Conservation (phyloP, 148 eudicot species). For the Rhododendron griersonianum region DNA sequence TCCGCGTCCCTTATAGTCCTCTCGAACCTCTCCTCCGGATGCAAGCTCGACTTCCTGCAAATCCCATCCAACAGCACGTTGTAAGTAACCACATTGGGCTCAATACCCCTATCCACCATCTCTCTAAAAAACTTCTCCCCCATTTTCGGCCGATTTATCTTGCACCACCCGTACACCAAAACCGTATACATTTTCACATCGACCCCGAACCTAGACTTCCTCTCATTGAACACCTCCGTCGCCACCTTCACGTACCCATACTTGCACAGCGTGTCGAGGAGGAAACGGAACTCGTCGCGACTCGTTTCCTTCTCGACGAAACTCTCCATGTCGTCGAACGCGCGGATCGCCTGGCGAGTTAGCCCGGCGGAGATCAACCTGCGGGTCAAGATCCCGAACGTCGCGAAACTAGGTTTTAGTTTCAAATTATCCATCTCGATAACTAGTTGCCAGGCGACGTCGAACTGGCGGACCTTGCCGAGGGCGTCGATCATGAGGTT, state of each 20-base stretch:
- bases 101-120: conserved; percentile 72
- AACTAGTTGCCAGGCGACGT: conserved; percentile 75
- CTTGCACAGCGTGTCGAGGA: conserved; percentile 85
- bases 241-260: conserved; percentile 70
- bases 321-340: conserved; percentile 68
- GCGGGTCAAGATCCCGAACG: conserved; percentile 55
- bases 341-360: conserved; percentile 72
- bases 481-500: conserved; percentile 56
- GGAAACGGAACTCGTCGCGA: conserved; percentile 35
- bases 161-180: conserved; percentile 90
- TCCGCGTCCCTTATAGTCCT: conserved; percentile 62
- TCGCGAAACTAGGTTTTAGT: conserved; percentile 39
- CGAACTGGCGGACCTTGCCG: conserved; percentile 73
- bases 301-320: conserved; percentile 29
- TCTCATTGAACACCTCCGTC: conserved; percentile 70
- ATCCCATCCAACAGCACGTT: conserved; percentile 82
- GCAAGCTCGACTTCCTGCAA: conserved; percentile 81
- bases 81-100: conserved; percentile 73
- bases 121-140: conserved; percentile 65
- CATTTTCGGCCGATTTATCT: conserved; percentile 52
- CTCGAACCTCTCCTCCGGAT: conserved; percentile 77
- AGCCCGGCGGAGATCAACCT: conserved; percentile 64
- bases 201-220: conserved; percentile 35
- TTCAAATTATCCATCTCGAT: conserved; percentile 42
- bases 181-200: conserved; percentile 62